These are phyloP conservation scores for Musa itinerans DNA, from an alignment of 176 grass and related monocot genomes.

Conservation along the genomic window DNA sequence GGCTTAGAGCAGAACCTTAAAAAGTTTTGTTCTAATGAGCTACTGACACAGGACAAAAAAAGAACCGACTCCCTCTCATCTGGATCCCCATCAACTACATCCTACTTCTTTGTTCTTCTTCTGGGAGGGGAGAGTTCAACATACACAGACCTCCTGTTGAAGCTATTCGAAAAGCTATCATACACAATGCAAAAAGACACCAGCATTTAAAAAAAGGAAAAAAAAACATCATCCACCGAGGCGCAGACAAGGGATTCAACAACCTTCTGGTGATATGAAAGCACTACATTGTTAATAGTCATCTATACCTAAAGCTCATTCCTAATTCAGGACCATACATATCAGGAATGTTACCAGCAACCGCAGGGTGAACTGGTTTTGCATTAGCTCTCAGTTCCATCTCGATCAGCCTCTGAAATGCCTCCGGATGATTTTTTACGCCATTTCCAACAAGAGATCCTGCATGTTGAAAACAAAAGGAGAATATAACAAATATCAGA, in stretches of 20 bases:
- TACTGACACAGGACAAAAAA: too few species aligned
- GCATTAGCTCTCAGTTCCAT: conserved; percentile 79
- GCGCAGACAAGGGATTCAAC: neutral
- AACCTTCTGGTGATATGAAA: neutral
- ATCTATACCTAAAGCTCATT: conserved; percentile 68
- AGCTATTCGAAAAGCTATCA: neutral
- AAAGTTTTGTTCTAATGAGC: too few species aligned
- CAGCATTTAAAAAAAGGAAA: too few species aligned
- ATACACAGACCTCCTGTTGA: neutral
- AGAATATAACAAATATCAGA: neutral
- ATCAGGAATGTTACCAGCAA: conserved; percentile 37
- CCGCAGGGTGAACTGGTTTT: conserved; percentile 48
- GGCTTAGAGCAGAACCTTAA: too few species aligned
- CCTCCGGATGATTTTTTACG: conserved; percentile 39
- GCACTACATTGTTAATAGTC: neutral
- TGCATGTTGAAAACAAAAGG: neutral
- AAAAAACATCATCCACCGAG: neutral
- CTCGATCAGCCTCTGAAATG: conserved; percentile 70
- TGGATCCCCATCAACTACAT: too few species aligned
- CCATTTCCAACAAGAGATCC: conserved; percentile 12
- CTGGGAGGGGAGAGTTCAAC: neutral
- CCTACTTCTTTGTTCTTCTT: neutral
- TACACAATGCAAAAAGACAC: neutral
- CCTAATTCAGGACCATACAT: conserved; percentile 46
- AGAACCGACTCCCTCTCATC: too few species aligned